Base-by-base conservation (phyloP, 129 eudicot species). In the Flaveria sonorensis region DNA sequence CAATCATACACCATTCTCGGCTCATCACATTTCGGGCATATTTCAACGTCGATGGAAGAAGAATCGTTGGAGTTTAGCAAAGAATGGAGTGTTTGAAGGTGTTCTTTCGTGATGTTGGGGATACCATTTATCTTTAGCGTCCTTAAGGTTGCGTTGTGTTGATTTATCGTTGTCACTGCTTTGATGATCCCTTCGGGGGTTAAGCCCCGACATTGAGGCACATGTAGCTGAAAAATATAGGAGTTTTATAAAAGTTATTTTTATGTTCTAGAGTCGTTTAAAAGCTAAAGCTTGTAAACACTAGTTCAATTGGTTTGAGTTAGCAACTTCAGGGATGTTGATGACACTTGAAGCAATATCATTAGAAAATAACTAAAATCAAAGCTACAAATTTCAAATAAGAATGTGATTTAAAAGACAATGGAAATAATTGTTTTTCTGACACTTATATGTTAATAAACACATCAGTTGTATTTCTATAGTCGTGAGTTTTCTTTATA, bases 1-100 rank as follows among this genome's bases (percentile, higher is more conserved):
- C 97, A 93, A 78, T 88, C 96, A 24, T 82, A 90, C 19, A 93
- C 96, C 88, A 81, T 73, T 56, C 83, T 68, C 15, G 86, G 89
- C 30, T 87, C 84, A 19, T 77, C 63, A 74, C 97, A 90, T 64
- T 81, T 85, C 3, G 96, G 98, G 39, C 98, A 93, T 56, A 89
- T 71, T 24, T 79, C 97, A 5, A 90, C 79, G 43, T 93, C 98
- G 11, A 93, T 79, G 12, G 81, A 56, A 53, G 79, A 20, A 48
- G 42, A 26, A 28, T 56, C 67, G 43, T 80, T 11, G 1, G 79
- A 47, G 60, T 76, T 51, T 62, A 88, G 72, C 72, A 87, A 71
- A 1, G 75, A 57, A 24, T 39, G 43, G 3, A 93, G 89, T 0
- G 63, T 80, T 46, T 80, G 71, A 30, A 88, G 88, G 74, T 93